phyloP scores from a whole-genome alignment of 495 filamentous ascomycete species.

The Aspergillus kassunensis region DNA sequence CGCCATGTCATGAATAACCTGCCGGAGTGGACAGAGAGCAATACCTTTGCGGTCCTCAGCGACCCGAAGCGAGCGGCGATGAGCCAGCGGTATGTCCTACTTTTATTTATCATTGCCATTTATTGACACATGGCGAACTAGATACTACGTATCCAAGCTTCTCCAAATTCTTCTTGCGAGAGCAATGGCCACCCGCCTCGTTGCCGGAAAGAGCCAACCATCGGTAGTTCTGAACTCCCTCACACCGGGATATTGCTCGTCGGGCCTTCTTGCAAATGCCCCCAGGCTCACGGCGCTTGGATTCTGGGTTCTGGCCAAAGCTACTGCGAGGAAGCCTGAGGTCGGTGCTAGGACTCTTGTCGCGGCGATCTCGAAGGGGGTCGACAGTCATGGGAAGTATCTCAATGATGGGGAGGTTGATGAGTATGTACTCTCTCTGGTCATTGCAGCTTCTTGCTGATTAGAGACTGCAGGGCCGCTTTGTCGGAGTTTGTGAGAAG shows the following conservation, averaged over 20 bases:
- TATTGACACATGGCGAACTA: not conserved
- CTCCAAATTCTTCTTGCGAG: not conserved
- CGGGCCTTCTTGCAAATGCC: not conserved
- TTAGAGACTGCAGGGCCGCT: not conserved
- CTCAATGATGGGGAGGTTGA: constrained; percentile 2
- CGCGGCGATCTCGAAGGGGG: constrained; percentile 26
- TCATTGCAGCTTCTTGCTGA: not conserved
- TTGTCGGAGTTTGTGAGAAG: not conserved
- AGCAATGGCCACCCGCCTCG: not conserved
- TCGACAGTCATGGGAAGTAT: constrained; percentile 41
- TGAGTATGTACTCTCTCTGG: not conserved
- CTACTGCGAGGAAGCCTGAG: constrained; percentile 22
- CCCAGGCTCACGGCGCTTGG: not conserved
- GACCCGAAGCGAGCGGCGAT: constrained; percentile 19
- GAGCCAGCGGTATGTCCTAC: constrained; percentile 12
- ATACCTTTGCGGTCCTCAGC: constrained; percentile 11
- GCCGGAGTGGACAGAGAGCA: not conserved
- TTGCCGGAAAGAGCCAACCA: not conserved
- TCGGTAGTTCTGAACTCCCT: not conserved
- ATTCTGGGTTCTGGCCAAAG: not conserved
- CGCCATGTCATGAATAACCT: not conserved
- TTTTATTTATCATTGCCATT: not conserved
- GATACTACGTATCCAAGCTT: not conserved
- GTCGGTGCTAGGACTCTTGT: constrained; percentile 40
- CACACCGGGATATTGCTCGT: not conserved